phyloP scores from a whole-genome alignment of 2,329 filamentous ascomycete genomes.

The Peltaster fructicola region DNA sequence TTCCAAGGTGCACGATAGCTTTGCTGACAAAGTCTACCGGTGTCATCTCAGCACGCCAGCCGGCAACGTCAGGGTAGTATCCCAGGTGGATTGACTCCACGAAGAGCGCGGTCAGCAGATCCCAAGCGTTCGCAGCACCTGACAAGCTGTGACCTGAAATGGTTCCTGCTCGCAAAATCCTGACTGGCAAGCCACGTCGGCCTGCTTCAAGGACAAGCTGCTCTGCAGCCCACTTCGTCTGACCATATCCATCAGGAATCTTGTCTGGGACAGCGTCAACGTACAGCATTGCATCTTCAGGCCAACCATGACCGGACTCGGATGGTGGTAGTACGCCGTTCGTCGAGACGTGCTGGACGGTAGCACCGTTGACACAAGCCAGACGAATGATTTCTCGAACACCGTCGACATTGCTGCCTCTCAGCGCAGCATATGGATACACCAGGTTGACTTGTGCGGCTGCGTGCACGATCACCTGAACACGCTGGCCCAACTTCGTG shows the following conservation, averaged over 20 bases:
- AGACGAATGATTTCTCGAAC: conserved; percentile 58
- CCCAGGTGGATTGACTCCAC: conserved; percentile 62
- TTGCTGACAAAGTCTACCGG: conserved; percentile 67
- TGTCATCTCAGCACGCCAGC: conserved; percentile 70
- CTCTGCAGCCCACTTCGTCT: conserved; percentile 70
- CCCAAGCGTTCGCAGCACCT: conserved; percentile 61
- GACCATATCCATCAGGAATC: conserved; percentile 55
- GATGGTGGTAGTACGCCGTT: conserved; percentile 63
- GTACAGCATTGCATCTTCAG: conserved; percentile 48
- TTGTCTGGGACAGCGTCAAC: conserved; percentile 52
- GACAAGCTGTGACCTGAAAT: conserved; percentile 62
- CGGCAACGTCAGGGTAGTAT: conserved; percentile 49
- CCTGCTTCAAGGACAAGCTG: conserved; percentile 54
- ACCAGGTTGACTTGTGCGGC: conserved; percentile 66
- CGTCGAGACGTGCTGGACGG: conserved; percentile 62
- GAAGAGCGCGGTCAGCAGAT: conserved; percentile 57
- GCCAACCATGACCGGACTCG: conserved; percentile 43
- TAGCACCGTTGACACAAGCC: conserved; percentile 48
- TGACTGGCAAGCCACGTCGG: conserved; percentile 49
- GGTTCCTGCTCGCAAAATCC: conserved; percentile 56
- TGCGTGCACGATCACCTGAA: conserved; percentile 61
- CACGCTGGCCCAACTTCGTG: conserved; percentile 42
- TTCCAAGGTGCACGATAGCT: conserved; percentile 52
- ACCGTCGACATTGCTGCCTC: conserved; percentile 61
- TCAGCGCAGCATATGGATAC: conserved; percentile 62